Conservation (phyloP, 2,329 filamentous ascomycete species). For the Lasiodiplodia citricola region DNA sequence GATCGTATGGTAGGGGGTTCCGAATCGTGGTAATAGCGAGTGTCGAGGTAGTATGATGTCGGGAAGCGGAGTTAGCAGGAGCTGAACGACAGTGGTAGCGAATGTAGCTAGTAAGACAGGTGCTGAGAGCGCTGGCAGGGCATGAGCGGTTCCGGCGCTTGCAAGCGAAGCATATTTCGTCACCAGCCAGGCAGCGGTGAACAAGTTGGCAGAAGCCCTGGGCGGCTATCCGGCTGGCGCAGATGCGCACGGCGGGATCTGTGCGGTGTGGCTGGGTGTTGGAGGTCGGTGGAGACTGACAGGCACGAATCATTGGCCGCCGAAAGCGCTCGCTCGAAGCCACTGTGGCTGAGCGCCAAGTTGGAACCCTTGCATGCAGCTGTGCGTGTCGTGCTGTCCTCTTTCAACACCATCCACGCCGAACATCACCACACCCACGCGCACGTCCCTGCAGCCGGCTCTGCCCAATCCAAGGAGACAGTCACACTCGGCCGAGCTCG, state of each 20-base stretch:
- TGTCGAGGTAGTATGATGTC: slow-evolving; percentile 28
- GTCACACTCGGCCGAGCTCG: neutral
- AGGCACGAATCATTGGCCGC: slow-evolving; percentile 10
- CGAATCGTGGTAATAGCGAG: slow-evolving; percentile 26
- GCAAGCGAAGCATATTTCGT: slow-evolving; percentile 9
- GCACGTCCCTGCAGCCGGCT: slow-evolving; percentile 13
- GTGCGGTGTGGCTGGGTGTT: slow-evolving; percentile 20
- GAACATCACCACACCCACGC: slow-evolving; percentile 1
- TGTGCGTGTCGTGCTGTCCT: slow-evolving; percentile 21
- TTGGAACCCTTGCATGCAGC: slow-evolving; percentile 3
- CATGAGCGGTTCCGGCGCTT: slow-evolving; percentile 4
- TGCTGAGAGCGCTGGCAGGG: neutral
- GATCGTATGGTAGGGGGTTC: slow-evolving; percentile 30
- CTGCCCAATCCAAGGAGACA: neutral
- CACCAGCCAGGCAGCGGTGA: slow-evolving; percentile 17
- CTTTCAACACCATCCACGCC: slow-evolving; percentile 19
- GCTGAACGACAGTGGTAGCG: slow-evolving; percentile 6
- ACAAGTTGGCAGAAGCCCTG: slow-evolving; percentile 11
- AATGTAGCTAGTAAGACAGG: neutral
- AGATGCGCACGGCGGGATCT: slow-evolving; percentile 13
- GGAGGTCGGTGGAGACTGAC: slow-evolving; percentile 6
- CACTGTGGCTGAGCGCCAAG: slow-evolving; percentile 16
- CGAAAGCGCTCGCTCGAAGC: neutral
- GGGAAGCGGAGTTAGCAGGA: slow-evolving; percentile 25
- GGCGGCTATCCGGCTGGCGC: slow-evolving; percentile 15